Conservation (phyloP, 805 yeast genomes). For the Saccharomycopsis sp. region DNA sequence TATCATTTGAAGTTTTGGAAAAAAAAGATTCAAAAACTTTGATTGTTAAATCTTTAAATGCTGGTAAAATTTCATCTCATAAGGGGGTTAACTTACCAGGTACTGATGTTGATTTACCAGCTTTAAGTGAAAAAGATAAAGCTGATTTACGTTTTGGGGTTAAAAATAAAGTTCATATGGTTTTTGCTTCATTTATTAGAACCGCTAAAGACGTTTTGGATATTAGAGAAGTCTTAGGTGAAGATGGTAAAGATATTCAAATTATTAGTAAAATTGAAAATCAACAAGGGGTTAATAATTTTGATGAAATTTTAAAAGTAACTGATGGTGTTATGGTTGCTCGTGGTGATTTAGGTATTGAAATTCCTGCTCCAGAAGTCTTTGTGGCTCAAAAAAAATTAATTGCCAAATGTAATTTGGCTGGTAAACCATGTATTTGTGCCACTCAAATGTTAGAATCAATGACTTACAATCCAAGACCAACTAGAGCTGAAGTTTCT, state of each 20-base stretch:
- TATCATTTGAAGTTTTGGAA: conserved; percentile 87
- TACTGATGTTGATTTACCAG: conserved; percentile 98
- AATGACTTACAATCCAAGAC: conserved; percentile 99
- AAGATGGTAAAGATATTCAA: conserved; percentile 92
- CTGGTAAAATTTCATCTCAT: conserved; percentile 93
- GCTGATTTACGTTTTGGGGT: conserved; percentile 91
- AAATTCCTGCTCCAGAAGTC: conserved; percentile 98
- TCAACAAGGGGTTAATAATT: conserved; percentile 99
- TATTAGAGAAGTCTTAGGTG: conserved; percentile 92
- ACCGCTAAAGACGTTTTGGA: conserved; percentile 80
- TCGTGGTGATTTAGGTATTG: conserved; percentile 99
- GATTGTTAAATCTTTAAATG: conserved; percentile 82
- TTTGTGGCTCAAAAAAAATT: conserved; percentile 97
- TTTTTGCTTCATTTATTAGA: conserved; percentile 97
- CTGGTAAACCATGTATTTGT: conserved; percentile 99
- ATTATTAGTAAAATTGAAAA: conserved; percentile 96
- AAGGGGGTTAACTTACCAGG: conserved; percentile 99
- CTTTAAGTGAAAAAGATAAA: conserved; percentile 93
- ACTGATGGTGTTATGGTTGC: conserved; percentile 99
- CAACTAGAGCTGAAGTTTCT: conserved; percentile 99
- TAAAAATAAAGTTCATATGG: conserved; percentile 95
- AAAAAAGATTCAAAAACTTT: conserved; percentile 70
- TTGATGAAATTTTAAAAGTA: conserved; percentile 86
- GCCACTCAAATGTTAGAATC: conserved; percentile 99
- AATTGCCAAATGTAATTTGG: conserved; percentile 98